Base-by-base conservation (phyloP, 805 yeast genomes). In the Candida wancherniae region DNA sequence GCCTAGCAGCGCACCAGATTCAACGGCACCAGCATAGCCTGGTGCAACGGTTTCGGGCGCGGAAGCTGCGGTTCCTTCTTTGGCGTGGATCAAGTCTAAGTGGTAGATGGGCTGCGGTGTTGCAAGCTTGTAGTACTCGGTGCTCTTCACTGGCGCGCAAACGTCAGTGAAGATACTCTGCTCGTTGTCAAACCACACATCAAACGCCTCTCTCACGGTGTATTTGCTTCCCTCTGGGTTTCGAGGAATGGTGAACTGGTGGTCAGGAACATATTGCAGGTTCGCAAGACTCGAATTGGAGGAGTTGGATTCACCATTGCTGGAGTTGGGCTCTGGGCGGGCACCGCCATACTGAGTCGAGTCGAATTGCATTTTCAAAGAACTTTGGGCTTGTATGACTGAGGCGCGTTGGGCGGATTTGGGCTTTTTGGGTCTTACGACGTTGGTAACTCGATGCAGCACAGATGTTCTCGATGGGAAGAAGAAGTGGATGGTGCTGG, bases 181-280 rank as follows among this genome's bases (percentile, higher is more conserved):
- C 34, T 53, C 48, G 36, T 49, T 56, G 13, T 59, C 55, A 21
- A 61, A 51, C 71, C 79, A 77, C 9, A 76, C 67, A 14, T 66
- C 57, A 37, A 77, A 63, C 41, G 78, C 66, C 42, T 77, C 76
- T 17, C 67, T 64, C 52, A 75, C 57, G 5, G 73, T 46, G 44
- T 77, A 76, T 16, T 56, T 55, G 35, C 57, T 56, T 19, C 76
- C 64, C 10, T 57, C 63, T 15, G 53, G 53, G 40, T 67, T 71
- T 9, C 57, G 48, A 4, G 66, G 67, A 24, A 66, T 49, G 31
- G 47, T 33, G 16, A 23, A 15, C 18, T 18, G 18, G 22, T 23
- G 22, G n/a, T n/a, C n/a, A n/a, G n/a, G n/a, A n/a, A n/a, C n/a
- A n/a, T n/a, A n/a, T n/a, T n/a, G n/a, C n/a, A n/a, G n/a, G n/a